These are phyloP conservation scores for Fusarium sororula DNA, from an alignment of 2,329 filamentous ascomycete species.

Conservation along the genomic window DNA sequence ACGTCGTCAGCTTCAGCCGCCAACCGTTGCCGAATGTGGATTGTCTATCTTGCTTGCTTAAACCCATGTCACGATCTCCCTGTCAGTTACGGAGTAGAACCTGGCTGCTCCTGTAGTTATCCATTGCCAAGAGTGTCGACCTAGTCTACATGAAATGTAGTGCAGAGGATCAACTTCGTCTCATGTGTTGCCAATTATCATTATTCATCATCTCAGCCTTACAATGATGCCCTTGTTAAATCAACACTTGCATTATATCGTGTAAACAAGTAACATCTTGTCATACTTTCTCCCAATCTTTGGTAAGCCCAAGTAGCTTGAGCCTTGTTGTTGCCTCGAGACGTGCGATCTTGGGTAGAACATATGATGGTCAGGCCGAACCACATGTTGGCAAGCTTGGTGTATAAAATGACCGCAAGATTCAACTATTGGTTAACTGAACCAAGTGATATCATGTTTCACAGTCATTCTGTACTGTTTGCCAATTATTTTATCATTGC, in stretches of 20 bases:
- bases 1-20: constrained; percentile 2
- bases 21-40: constrained; percentile 15
- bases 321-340: not conserved
- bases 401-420: not conserved
- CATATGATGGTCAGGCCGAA: not conserved
- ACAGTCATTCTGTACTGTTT: not conserved
- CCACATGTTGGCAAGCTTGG: not conserved
- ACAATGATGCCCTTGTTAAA: not conserved
- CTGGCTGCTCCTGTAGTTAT: not conserved
- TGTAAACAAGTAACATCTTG: not conserved
- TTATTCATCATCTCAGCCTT: constrained; percentile 7
- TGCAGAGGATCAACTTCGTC: constrained; percentile 19
- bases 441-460: not conserved
- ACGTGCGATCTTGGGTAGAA: not conserved
- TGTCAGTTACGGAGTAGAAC: not conserved
- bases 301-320: not conserved
- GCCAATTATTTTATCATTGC: not conserved
- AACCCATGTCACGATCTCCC: constrained; percentile 18
- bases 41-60: constrained; percentile 12
- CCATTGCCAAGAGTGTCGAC: not conserved
- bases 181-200: constrained; percentile 24
- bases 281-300: not conserved
- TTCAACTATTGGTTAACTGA: not conserved
- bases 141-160: constrained; percentile 23
- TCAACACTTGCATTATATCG: not conserved